Evolutionary conservation across 2,329 filamentous ascomycete species (phyloP).

Genomic region (Exutisphaerella laricina): DNA sequence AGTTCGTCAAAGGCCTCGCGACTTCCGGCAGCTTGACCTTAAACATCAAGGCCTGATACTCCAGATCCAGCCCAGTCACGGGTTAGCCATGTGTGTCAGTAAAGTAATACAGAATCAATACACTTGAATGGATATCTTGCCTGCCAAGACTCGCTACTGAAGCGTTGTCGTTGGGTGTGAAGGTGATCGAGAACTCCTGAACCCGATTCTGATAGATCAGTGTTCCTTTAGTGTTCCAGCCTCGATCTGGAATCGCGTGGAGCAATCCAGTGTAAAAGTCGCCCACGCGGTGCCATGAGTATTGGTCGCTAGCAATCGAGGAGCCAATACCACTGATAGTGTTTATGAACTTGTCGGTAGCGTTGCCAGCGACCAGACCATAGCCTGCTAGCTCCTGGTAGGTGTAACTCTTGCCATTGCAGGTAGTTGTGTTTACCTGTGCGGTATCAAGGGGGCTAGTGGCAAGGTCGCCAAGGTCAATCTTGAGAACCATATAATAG

Average conservation of each 20-base stretch:
- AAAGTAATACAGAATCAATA: conserved; percentile 59
- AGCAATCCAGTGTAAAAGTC: conserved; percentile 56
- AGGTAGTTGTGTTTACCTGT: conserved; percentile 47
- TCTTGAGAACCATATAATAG: conserved; percentile 7
- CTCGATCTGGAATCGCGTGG: conserved; percentile 54
- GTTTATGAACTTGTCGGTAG: conserved; percentile 62
- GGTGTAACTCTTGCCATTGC: conserved; percentile 57
- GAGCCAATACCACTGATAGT: conserved; percentile 64
- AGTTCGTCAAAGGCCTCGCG: background rate
- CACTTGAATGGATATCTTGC: conserved; percentile 61
- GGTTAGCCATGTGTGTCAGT: conserved; percentile 58
- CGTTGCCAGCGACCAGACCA: conserved; percentile 54
- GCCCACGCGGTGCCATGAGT: conserved; percentile 52
- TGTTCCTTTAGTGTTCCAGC: conserved; percentile 69
- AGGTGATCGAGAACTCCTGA: conserved; percentile 59
- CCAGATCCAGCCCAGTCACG: conserved; percentile 55
- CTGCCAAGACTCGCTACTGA: conserved; percentile 49
- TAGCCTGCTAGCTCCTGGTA: conserved; percentile 64
- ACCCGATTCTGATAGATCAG: conserved; percentile 62
- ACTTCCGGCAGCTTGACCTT: background rate
- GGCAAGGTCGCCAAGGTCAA: conserved; percentile 7
- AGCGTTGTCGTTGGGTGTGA: conserved; percentile 50
- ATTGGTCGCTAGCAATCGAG: conserved; percentile 56
- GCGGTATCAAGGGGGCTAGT: conserved; percentile 2
- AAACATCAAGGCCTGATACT: background rate